Evolutionary conservation across 192 early-diverging fungal species (phyloP).

Genomic region (Rhizoclosmatium sp.): DNA sequence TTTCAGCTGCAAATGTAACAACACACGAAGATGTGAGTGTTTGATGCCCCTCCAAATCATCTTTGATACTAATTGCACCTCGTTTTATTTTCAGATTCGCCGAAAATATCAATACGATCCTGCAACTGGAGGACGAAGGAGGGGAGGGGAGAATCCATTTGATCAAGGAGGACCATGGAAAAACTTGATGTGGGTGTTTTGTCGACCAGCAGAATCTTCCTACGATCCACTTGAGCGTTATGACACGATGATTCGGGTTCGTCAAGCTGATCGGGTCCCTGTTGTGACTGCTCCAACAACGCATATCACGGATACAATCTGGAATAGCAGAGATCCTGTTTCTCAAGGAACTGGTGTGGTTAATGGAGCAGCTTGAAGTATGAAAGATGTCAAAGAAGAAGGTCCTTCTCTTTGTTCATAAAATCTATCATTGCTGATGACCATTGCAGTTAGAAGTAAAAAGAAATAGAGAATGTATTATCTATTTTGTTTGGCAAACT

Average conservation of each 20-base stretch:
- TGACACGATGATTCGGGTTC: constrained; percentile 7
- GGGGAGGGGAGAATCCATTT: constrained; percentile 55
- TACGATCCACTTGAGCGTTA: constrained; percentile 25
- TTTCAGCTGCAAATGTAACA: constrained; percentile 78
- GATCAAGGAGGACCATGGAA: constrained; percentile 53
- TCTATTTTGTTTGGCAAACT: too few species aligned
- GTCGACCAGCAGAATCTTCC: constrained; percentile 47
- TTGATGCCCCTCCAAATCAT: constrained; percentile 6
- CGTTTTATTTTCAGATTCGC: constrained; percentile 2
- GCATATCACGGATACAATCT: not conserved
- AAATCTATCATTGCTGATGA: too few species aligned
- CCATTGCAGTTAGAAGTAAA: too few species aligned
- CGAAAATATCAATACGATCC: constrained; percentile 22
- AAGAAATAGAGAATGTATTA: too few species aligned
- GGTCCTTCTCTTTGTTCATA: too few species aligned
- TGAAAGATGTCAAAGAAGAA: too few species aligned
- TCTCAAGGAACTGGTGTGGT: not conserved
- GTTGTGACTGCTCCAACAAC: not conserved
- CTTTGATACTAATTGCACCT: not conserved
- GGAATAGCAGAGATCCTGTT: not conserved
- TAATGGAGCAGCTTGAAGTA: not conserved
- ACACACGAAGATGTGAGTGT: constrained; percentile 80
- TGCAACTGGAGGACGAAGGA: constrained; percentile 15
- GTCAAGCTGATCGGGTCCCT: not conserved
- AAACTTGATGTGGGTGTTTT: constrained; percentile 67